A percentile compares a stretch with the other conserved stretches of the same genome.
Conservation (phyloP, 2,329 filamentous ascomycete genomes). For the Apiospora hydei region DNA sequence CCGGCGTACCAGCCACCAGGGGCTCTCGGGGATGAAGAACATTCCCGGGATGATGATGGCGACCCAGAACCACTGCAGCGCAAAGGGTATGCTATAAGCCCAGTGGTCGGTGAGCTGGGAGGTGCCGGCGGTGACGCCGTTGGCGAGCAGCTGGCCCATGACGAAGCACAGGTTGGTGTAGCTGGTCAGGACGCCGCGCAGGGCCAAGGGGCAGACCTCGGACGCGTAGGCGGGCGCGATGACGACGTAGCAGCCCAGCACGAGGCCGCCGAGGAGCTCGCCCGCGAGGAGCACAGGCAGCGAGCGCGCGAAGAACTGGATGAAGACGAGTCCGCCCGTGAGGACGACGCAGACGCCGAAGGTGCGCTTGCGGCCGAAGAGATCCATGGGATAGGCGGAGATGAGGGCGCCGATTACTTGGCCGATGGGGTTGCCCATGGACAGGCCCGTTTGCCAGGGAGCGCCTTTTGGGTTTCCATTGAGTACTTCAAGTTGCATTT, state of each 20-base stretch:
- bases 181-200: constrained; percentile 64
- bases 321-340: constrained; percentile 63
- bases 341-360: constrained; percentile 52
- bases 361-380: constrained; percentile 53
- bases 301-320: constrained; percentile 68
- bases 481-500: not conserved
- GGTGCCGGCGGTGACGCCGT: constrained; percentile 54
- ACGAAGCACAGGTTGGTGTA: constrained; percentile 70
- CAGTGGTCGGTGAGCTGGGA: constrained; percentile 50
- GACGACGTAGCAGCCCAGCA: constrained; percentile 67
- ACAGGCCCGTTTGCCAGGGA: constrained; percentile 55
- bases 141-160: constrained; percentile 65
- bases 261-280: constrained; percentile 66
- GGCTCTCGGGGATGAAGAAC: constrained; percentile 57
- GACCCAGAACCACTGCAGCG: constrained; percentile 60
- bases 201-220: constrained; percentile 65
- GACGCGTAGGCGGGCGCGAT: constrained; percentile 66
- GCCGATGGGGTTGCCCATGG: constrained; percentile 63
- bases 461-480: constrained; percentile 43
- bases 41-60: constrained; percentile 52
- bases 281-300: constrained; percentile 64
- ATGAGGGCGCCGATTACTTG: constrained; percentile 63
- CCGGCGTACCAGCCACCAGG: constrained; percentile 57
- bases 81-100: constrained; percentile 58
- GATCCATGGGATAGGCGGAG: constrained; percentile 55